These are phyloP conservation scores for Skeletonema marinoi DNA, from an alignment of 108 stramenopile species.

Conservation along the genomic window DNA sequence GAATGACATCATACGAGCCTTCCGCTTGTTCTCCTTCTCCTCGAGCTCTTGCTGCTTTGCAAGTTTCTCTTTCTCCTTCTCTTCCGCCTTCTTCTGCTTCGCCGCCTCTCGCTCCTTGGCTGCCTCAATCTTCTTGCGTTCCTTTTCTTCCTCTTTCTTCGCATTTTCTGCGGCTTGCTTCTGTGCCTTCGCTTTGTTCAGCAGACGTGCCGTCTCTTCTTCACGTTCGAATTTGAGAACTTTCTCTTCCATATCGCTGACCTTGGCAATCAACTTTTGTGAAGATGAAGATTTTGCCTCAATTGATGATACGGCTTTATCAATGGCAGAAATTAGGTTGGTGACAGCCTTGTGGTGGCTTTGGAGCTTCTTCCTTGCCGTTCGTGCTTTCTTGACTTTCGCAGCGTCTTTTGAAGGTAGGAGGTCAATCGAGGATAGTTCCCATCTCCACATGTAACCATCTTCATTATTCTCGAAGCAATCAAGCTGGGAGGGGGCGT, in stretches of 20 bases:
- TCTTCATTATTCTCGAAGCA: slow-evolving; percentile 44
- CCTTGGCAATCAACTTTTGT: slow-evolving; percentile 47
- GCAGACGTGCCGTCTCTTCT: slow-evolving; percentile 66
- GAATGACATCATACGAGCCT: slow-evolving; percentile 65
- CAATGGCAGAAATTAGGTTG: slow-evolving; percentile 55
- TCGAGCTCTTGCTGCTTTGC: slow-evolving; percentile 54
- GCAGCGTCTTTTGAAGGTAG: slow-evolving; percentile 40
- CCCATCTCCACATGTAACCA: slow-evolving; percentile 81
- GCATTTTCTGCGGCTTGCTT: slow-evolving; percentile 32
- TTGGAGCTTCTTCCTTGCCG: slow-evolving; percentile 61
- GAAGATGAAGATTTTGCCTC: slow-evolving; percentile 14
- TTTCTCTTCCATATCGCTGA: slow-evolving; percentile 77
- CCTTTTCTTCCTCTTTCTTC: slow-evolving; percentile 50
- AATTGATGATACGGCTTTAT: slow-evolving; percentile 45
- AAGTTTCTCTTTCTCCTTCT: slow-evolving; percentile 51
- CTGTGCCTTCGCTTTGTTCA: slow-evolving; percentile 46
- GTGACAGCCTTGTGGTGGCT: slow-evolving; percentile 51
- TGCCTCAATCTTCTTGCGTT: slow-evolving; percentile 32
- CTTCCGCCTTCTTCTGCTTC: slow-evolving; percentile 36
- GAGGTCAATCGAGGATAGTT: slow-evolving; percentile 66
- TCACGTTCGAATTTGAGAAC: slow-evolving; percentile 82
- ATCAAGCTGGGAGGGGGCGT: slow-evolving; percentile 29
- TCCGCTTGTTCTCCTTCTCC: slow-evolving; percentile 62
- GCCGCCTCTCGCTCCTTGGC: slow-evolving; percentile 47
- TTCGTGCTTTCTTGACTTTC: slow-evolving; percentile 66